Evolutionary conservation across 2,329 filamentous ascomycete genomes (phyloP).

Genomic region (Dryadomyces quercus-mongolicae): DNA sequence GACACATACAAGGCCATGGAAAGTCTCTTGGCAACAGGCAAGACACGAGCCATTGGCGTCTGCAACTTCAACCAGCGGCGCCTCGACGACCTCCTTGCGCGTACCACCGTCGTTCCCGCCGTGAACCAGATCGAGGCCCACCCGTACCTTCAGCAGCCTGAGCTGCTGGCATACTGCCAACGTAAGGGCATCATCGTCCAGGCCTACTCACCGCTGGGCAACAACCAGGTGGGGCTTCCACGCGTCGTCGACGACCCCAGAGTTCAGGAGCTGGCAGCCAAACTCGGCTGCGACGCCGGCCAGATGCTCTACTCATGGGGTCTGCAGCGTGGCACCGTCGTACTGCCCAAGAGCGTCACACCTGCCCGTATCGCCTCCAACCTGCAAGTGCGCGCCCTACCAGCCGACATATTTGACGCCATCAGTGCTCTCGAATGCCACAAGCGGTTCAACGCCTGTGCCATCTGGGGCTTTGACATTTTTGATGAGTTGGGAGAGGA

Average conservation of each 20-base stretch:
- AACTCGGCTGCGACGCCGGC: constrained; percentile 31
- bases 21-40: constrained; percentile 23
- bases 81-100: constrained; percentile 29
- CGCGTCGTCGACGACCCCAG: constrained; percentile 35
- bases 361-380: constrained; percentile 36
- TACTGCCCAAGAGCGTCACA: constrained; percentile 43
- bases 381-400: constrained; percentile 14
- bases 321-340: constrained; percentile 38
- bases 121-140: constrained; percentile 61
- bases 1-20: constrained; percentile 27
- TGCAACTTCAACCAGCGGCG: constrained; percentile 34
- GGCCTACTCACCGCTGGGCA: constrained; percentile 53
- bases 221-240: constrained; percentile 26
- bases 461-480: constrained; percentile 30
- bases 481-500: constrained; percentile 29
- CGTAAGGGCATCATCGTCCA: constrained; percentile 44
- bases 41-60: constrained; percentile 34
- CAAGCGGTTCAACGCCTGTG: constrained; percentile 30
- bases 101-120: constrained; percentile 44
- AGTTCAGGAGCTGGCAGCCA: constrained; percentile 20
- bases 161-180: constrained; percentile 43
- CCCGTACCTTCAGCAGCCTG: constrained; percentile 51
- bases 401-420: constrained; percentile 22
- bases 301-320: constrained; percentile 42
- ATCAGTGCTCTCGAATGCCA: constrained; percentile 27